These are phyloP conservation scores for Ministeria vibrans DNA, from an alignment of 78 protist genomes.

Conservation along the genomic window DNA sequence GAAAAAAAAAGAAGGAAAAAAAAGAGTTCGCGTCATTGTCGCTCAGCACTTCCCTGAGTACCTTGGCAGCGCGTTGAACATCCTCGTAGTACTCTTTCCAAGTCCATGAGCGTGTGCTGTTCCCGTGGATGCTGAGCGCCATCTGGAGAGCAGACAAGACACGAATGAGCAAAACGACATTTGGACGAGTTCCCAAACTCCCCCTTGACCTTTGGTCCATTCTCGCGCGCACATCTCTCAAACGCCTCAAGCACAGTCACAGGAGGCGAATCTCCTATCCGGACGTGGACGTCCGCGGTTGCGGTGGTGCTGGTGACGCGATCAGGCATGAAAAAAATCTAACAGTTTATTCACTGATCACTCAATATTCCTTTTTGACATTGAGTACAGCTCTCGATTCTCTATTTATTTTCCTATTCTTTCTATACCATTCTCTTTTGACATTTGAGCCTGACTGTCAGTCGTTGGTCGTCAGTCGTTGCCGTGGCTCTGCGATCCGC, in stretches of 20 bases:
- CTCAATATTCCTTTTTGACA: background rate
- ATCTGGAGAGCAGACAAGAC: no score
- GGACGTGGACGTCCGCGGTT: background rate
- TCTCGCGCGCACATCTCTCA: background rate
- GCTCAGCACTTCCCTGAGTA: no score
- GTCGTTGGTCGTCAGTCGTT: background rate
- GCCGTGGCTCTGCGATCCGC: no score
- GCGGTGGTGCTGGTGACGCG: background rate
- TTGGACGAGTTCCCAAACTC: no score
- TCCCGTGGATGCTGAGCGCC: no score
- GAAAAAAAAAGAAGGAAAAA: no score
- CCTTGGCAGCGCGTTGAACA: slow-evolving; percentile 19
- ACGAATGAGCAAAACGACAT: no score
- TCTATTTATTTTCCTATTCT: background rate
- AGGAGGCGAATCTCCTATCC: background rate
- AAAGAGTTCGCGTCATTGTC: no score
- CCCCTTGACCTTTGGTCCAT: background rate
- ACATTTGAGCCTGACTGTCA: background rate
- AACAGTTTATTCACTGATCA: no score
- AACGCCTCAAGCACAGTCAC: background rate
- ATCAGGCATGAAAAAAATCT: no score
- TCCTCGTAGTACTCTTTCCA: slow-evolving; percentile 31
- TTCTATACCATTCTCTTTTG: background rate
- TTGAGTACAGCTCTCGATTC: background rate
- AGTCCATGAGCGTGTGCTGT: background rate